Evolutionary conservation across 371 early-diverging fungal species (phyloP).

Genomic region (Mucor piriformis): DNA sequence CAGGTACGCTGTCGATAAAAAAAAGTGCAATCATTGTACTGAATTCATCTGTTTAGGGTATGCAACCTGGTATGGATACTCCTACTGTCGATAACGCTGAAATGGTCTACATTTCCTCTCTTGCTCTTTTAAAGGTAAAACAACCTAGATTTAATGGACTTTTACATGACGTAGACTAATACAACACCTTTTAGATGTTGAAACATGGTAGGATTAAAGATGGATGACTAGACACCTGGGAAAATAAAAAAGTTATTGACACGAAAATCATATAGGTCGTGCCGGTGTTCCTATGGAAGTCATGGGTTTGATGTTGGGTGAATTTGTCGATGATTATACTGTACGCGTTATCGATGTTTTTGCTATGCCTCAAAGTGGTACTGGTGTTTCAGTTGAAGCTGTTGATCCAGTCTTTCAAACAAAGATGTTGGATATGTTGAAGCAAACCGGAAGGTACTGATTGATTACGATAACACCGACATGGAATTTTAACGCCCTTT

Average conservation of each 20-base stretch:
- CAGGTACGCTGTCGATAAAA: constrained; percentile 24
- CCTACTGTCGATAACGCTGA: constrained; percentile 98
- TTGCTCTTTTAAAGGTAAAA: constrained; percentile 97
- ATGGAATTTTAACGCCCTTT: not conserved
- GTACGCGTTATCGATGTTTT: constrained; percentile 99
- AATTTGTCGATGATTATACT: constrained; percentile 99
- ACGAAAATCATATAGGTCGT: constrained; percentile 66
- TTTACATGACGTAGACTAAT: not conserved
- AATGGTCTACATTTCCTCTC: constrained; percentile 98
- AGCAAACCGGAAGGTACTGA: constrained; percentile 95
- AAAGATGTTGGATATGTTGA: constrained; percentile 99
- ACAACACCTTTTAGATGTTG: too few species aligned
- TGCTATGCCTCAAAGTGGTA: constrained; percentile 99
- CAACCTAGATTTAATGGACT: not conserved
- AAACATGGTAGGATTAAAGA: constrained; percentile 76
- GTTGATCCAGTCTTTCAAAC: constrained; percentile 99
- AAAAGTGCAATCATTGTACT: not conserved
- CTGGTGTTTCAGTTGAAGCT: constrained; percentile 99
- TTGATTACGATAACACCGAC: not conserved
- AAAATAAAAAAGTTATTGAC: not conserved
- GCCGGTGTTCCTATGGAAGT: constrained; percentile 99
- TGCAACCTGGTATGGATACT: constrained; percentile 83
- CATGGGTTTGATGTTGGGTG: constrained; percentile 99
- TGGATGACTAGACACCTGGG: not conserved
- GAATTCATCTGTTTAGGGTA: constrained; percentile 22